Evolutionary conservation across 306 rosid genomes (phyloP), one percentile per base, ranked within the genome.

Genomic region (Citrullus mucosospermus): DNA sequence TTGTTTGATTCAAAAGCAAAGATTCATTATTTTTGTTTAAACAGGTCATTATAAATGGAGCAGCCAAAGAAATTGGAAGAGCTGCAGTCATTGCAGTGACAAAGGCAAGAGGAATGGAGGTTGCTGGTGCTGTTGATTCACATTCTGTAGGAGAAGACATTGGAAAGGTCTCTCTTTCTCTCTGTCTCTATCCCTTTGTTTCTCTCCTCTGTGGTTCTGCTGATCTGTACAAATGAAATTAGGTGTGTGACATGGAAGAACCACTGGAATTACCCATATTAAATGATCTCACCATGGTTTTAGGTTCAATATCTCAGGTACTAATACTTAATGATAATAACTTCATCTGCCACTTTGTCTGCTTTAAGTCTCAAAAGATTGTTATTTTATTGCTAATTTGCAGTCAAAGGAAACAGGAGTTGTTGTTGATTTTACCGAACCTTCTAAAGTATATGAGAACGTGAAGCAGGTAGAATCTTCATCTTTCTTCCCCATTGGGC

Each of bases 241-340:
- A 91, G 98, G 88, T 91, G 0, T 90, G 93, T 86, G 93, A 91
- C 85, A 87, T 92, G 97, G 90, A 84, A 81, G 97, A 92, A 51
- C 98, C 97, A 50, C 86, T 95, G 44, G 98, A 92, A 85, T 90
- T 95, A 82, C 99, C 97, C 38, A 88, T 91, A 76, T 78, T 91
- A 67, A 92, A 88, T 83, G 93, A 91, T 81, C 93, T 95, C 75
- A 86, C 96, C 36, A 92, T 95, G 97, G 97, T 95, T 55, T 85
- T 95, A 70, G 93, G 99, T 63, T 95, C 97, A 81, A 92, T 95
- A 71, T 95, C 97, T 81, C 97, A 95, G 97, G 97, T 90, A 85
- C 61, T 46, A 38, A 20, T 25, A 16, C 22, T 77, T 44, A 39
- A n/a, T 77, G 17, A 5, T 30, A 44, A 3, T 20, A 59, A 78